Evolutionary conservation across 176 grass and related monocot genomes (phyloP).

Genomic region (Triticum urartu): DNA sequence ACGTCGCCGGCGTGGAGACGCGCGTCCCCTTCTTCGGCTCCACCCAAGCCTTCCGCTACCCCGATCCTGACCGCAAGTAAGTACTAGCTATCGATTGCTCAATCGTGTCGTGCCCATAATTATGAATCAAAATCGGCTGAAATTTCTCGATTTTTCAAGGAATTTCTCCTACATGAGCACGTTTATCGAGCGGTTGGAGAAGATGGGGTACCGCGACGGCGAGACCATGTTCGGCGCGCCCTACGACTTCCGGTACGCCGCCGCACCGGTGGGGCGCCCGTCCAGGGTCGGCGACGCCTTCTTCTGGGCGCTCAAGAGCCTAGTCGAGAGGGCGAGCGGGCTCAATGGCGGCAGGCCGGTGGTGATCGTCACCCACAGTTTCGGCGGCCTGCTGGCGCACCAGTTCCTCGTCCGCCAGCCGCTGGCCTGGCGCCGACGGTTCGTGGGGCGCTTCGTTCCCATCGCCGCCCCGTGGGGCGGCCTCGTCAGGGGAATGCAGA

Average conservation of each 20-base stretch:
- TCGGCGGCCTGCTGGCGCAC: slow-evolving; percentile 43
- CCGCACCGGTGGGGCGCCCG: slow-evolving; percentile 21
- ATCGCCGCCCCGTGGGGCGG: slow-evolving; percentile 56
- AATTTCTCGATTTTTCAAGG: background rate
- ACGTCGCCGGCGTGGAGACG: slow-evolving; percentile 44
- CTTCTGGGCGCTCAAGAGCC: slow-evolving; percentile 16
- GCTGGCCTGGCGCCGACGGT: slow-evolving; percentile 22
- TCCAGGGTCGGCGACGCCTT: slow-evolving; percentile 32
- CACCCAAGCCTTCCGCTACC: slow-evolving; percentile 23
- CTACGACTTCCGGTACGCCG: slow-evolving; percentile 62
- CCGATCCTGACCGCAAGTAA: slow-evolving; percentile 34
- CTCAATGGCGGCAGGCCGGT: slow-evolving; percentile 26
- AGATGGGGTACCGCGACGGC: slow-evolving; percentile 45
- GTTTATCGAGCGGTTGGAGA: slow-evolving; percentile 35
- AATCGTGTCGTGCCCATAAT: background rate
- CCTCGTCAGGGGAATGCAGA: slow-evolving; percentile 23
- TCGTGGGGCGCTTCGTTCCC: slow-evolving; percentile 36
- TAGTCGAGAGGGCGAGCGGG: slow-evolving; percentile 37
- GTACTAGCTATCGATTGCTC: background rate
- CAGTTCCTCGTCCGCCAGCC: slow-evolving; percentile 38
- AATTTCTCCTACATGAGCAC: slow-evolving; percentile 39
- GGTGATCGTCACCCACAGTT: slow-evolving; percentile 50
- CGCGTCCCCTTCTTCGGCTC: slow-evolving; percentile 58
- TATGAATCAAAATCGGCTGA: background rate
- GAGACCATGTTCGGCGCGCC: slow-evolving; percentile 62